Evolutionary conservation across 1,284 basidiomycete species (phyloP).

Genomic region (Apiotrichum montevideense): DNA sequence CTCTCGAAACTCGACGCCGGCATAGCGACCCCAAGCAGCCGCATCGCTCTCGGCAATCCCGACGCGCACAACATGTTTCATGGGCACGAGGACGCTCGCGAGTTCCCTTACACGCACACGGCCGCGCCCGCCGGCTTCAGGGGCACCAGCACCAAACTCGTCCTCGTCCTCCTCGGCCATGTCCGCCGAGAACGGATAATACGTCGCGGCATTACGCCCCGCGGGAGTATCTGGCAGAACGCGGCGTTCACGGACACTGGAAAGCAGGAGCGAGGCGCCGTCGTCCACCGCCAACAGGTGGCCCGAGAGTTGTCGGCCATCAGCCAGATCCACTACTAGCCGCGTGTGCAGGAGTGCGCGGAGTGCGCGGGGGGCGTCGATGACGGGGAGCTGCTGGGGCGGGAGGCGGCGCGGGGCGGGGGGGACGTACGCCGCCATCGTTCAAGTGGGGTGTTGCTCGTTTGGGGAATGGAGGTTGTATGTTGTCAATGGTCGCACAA

Average conservation of each 20-base stretch:
- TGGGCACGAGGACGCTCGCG: conserved; percentile 10
- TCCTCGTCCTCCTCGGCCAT: not conserved
- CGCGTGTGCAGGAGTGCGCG: conserved; percentile 14
- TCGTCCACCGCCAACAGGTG: conserved; percentile 10
- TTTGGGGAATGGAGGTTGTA: no score
- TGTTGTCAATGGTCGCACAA: no score
- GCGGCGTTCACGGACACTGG: conserved; percentile 6
- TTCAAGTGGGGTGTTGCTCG: not conserved
- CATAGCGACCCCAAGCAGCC: not conserved
- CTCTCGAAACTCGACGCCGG: not conserved
- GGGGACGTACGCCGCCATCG: not conserved
- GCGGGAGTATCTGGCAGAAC: not conserved
- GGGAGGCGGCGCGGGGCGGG: not conserved
- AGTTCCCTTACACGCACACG: conserved; percentile 6
- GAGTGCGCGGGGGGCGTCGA: not conserved
- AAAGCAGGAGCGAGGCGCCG: conserved; percentile 9
- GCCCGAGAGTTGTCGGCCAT: conserved; percentile 10
- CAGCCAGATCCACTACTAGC: conserved; percentile 4
- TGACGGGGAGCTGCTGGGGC: not conserved
- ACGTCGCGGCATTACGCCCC: conserved; percentile 8
- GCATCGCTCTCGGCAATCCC: conserved; percentile 2
- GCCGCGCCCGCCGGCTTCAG: not conserved
- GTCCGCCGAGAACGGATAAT: conserved; percentile 10
- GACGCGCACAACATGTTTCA: not conserved
- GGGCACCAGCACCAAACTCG: not conserved